Conservation (phyloP, 1,284 basidiomycete genomes). For the Marasmius oreades region DNA sequence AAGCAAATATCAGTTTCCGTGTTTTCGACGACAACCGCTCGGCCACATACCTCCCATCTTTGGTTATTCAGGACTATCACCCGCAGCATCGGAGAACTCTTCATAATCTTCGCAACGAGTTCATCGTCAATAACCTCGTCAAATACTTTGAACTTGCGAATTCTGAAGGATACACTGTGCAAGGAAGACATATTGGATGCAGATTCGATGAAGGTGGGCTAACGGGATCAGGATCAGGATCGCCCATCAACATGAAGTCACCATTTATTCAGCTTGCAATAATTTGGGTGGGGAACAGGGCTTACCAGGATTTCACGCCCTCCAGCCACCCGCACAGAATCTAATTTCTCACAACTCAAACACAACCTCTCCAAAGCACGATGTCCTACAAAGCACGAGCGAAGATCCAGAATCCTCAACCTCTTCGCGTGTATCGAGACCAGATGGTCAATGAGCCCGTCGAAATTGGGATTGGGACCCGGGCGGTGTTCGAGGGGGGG, state of each 20-base stretch:
- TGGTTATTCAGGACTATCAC: neutral
- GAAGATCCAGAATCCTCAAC: constrained; percentile 34
- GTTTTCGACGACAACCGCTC: neutral
- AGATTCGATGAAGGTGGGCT: neutral
- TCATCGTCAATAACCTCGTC: neutral
- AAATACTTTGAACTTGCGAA: neutral
- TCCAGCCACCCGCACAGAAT: constrained; percentile 25
- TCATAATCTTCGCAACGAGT: neutral
- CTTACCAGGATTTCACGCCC: constrained; percentile 27
- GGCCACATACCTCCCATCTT: neutral
- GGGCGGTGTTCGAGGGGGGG: constrained; percentile 12
- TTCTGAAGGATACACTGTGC: neutral
- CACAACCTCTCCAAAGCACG: constrained; percentile 24
- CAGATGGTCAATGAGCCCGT: constrained; percentile 40
- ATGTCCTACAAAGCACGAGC: constrained; percentile 29
- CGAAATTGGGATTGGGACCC: constrained; percentile 31
- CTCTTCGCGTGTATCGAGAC: constrained; percentile 31
- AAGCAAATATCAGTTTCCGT: neutral
- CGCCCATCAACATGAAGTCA: neutral
- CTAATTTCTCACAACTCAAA: constrained; percentile 21
- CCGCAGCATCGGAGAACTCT: neutral
- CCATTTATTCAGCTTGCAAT: neutral
- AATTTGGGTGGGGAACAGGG: too few relatives aligned
- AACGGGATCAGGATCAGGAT: neutral
- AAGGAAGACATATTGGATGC: neutral